phyloP scores from a whole-genome alignment of 2,329 filamentous ascomycete genomes.

The Microcera coccophila region DNA sequence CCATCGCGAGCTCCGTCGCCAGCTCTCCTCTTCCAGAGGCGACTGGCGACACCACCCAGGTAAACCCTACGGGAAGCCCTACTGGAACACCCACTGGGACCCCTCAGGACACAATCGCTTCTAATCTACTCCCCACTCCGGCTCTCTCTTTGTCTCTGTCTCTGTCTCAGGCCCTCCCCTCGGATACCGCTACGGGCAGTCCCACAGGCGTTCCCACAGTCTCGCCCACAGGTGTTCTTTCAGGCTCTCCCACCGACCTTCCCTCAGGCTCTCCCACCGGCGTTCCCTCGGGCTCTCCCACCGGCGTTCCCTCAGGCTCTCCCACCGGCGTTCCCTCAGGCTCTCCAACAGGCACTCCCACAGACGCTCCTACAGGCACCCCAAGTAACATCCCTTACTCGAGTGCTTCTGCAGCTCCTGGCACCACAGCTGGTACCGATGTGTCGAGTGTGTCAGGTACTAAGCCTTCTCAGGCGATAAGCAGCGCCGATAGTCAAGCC shows the following conservation, averaged over 20 bases:
- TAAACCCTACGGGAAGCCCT: background rate
- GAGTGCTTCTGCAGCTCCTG: background rate
- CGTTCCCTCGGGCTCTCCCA: background rate
- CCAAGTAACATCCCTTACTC: background rate
- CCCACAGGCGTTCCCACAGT: too few relatives aligned
- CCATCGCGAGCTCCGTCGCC: slow-evolving; percentile 8
- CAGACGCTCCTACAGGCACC: background rate
- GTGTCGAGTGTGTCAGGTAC: slow-evolving; percentile 1
- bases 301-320: background rate
- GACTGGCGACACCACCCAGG: background rate
- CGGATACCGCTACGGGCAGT: too few relatives aligned
- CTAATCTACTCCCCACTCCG: too few relatives aligned
- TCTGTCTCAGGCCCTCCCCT: too few relatives aligned
- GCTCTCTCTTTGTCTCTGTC: too few relatives aligned
- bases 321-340: background rate
- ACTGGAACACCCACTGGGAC: background rate
- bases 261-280: background rate
- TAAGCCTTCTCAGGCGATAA: slow-evolving; percentile 3
- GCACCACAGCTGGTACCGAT: background rate
- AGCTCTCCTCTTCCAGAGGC: slow-evolving; percentile 13
- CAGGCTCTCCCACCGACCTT: background rate
- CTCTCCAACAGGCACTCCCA: too few relatives aligned
- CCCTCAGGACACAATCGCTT: too few relatives aligned
- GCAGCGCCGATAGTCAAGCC: background rate
- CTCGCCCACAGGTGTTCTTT: too few relatives aligned